phyloP scores from a whole-genome alignment of 768 basidiomycete species.

The Mycena galericulata region DNA sequence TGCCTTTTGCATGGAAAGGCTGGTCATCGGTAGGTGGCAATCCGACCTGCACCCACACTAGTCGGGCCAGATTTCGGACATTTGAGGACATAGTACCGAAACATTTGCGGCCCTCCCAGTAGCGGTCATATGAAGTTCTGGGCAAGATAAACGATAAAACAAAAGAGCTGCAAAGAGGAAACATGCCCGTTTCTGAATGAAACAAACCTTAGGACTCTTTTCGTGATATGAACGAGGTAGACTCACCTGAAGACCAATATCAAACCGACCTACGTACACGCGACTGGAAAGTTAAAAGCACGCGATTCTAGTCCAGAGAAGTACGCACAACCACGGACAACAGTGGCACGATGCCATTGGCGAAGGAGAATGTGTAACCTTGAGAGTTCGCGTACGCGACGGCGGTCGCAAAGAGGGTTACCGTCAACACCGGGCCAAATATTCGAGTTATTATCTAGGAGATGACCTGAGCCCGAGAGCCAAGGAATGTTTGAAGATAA shows the following conservation, averaged over 20 bases:
- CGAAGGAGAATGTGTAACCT: conserved; percentile 72
- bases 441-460: conserved; percentile 77
- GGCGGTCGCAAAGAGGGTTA: conserved; percentile 77
- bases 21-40: conserved; percentile 67
- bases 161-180: background rate
- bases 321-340: conserved; percentile 89
- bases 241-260: conserved; percentile 87
- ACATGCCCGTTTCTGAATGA: conserved; percentile 72
- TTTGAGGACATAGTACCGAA: conserved; percentile 80
- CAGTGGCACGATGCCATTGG: conserved; percentile 89
- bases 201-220: background rate
- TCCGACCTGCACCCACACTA: conserved; percentile 84
- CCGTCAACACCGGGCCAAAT: conserved; percentile 85
- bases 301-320: background rate
- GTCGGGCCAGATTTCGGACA: conserved; percentile 80
- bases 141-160: conserved; percentile 11
- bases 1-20: conserved; percentile 60
- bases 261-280: conserved; percentile 75
- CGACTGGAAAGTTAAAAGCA: background rate
- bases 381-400: conserved; percentile 69
- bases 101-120: conserved; percentile 90
- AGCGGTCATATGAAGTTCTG: conserved; percentile 89
- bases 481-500: conserved; percentile 6
- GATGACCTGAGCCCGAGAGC: conserved; percentile 21
- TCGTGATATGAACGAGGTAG: background rate